Conservation (phyloP, 164 flowering plant genomes). For the Vitis riparia region DNA sequence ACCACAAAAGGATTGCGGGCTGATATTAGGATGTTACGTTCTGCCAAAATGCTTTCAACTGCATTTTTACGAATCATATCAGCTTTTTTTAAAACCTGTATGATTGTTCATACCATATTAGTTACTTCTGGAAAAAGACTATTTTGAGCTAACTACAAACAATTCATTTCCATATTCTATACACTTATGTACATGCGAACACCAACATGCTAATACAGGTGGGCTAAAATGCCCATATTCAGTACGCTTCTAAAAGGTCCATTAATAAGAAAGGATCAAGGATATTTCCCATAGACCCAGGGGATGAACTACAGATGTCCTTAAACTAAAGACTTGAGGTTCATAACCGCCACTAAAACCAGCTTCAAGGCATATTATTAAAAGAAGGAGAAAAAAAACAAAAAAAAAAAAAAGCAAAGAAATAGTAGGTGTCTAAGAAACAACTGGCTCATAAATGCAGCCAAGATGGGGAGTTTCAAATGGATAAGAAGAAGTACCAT, state of each 20-base stretch:
- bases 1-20: slow-evolving; percentile 99
- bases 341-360: no score
- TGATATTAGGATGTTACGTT: slow-evolving; percentile 88
- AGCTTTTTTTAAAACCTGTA: slow-evolving; percentile 88
- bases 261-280: not conserved
- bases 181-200: not conserved
- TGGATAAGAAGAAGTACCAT: no score
- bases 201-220: not conserved
- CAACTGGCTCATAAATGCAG: not conserved
- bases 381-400: no score
- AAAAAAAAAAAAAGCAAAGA: not conserved
- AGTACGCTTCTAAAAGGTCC: not conserved
- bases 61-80: slow-evolving; percentile 98
- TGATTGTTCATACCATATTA: slow-evolving; percentile 5
- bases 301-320: not conserved
- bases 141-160: not conserved
- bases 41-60: slow-evolving; percentile 97
- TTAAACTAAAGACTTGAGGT: not conserved
- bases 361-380: no score
- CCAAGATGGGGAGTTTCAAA: not conserved
- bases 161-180: not conserved
- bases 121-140: not conserved
- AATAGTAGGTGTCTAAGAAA: not conserved
- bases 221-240: not conserved
- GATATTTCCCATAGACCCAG: not conserved